Evolutionary conservation across 208 protist genomes (phyloP), one percentile per base, ranked within the genome.

Genomic region (Trypanosoma melophagium): DNA sequence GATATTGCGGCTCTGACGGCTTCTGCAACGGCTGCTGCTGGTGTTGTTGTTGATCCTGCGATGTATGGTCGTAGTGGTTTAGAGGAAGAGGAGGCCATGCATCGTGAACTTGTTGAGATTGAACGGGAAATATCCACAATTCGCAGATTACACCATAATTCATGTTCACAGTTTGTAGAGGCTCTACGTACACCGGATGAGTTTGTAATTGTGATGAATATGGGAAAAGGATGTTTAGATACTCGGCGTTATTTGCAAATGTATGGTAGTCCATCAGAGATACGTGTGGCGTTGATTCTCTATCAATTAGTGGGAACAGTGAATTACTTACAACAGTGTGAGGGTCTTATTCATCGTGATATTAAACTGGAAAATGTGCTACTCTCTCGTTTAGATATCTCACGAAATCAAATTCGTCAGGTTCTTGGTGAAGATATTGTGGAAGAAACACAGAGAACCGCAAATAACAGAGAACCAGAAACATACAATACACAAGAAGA

Each of bases 341-440:
- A 90, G 35, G 85, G 85, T 5, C 61, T 94, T 25, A 75, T 94
- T 19, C 88, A 94, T 60, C 83, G 88, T 21, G 88, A 94, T 70
- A 94, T 94, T 60, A 94, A 94, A 63, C 61, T 92, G 51, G 85
- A 94, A 53, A 94, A 94, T 54, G 21, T 94, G 3, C 69, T 94
- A 28, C 66, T 92, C 40, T 92, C 85, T 1, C 68, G 71, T 44
- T 57, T 76, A 0, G 79, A 87, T 56, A 71, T 79, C 22, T 61
- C 82, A 5, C 52, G 63, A 24, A 50, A 70, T 14, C 65, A 69
- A 44, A 82, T 92, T 49, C 49, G 49, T 38, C 49, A 87, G 61
- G 69, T 85, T 21, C 75, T 92, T 40, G 83, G 74, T 16, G 19
- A 38, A 13, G 24, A 58, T 49, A 55, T 78, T 19, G 60, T 47